Percentiles rank a stretch among this genome's conserved stretches.
phyloP scores from a whole-genome alignment of 2,329 filamentous ascomycete species.

The Trichoderma sp. region DNA sequence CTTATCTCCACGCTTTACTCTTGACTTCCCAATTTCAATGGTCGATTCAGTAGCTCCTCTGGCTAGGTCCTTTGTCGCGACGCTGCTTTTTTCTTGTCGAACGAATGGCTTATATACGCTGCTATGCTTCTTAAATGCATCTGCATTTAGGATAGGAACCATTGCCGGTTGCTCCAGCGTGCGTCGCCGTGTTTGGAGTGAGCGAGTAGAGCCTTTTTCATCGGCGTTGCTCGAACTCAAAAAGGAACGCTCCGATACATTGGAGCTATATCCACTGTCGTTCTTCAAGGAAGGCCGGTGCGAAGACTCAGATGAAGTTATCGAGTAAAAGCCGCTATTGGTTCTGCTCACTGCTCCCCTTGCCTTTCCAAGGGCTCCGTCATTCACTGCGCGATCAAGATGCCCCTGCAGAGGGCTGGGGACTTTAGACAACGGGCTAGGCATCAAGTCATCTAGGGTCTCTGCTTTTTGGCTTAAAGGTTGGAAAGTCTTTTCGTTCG shows the following conservation, averaged over 20 bases:
- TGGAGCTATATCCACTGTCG: conserved; percentile 64
- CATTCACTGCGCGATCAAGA: background rate
- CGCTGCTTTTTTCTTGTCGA: background rate
- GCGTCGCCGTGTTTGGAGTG: background rate
- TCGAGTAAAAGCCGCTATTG: conserved; percentile 20
- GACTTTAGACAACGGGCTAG: conserved; percentile 9
- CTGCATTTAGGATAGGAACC: background rate
- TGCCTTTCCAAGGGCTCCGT: background rate
- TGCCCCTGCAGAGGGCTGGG: conserved; percentile 4
- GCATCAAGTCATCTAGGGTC: conserved; percentile 4
- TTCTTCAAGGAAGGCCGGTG: conserved; percentile 36
- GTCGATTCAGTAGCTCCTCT: background rate
- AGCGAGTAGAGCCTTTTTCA: background rate
- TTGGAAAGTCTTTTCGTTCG: background rate
- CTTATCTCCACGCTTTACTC: background rate
- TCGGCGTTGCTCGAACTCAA: conserved; percentile 33
- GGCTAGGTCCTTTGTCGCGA: background rate
- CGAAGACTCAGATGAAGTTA: conserved; percentile 15
- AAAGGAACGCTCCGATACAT: conserved; percentile 60
- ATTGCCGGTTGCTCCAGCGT: background rate
- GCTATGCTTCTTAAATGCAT: conserved; percentile 1
- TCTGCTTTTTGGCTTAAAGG: background rate
- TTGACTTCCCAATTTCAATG: background rate
- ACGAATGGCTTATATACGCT: conserved; percentile 27
- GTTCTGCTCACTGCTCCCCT: conserved; percentile 11